These are phyloP conservation scores for Solanum appendiculatum DNA, from an alignment of 257 asterid genomes.

Conservation along the genomic window DNA sequence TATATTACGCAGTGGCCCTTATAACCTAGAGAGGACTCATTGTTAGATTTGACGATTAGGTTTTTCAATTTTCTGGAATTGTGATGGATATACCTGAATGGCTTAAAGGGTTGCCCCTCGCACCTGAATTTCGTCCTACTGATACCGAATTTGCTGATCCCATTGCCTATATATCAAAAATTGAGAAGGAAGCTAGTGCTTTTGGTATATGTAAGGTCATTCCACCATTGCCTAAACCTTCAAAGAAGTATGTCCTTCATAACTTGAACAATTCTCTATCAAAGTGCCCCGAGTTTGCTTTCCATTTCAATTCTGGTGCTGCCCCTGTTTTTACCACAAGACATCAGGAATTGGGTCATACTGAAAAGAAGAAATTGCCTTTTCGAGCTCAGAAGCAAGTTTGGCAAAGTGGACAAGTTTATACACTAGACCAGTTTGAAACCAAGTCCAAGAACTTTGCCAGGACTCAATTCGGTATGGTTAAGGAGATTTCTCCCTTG, in stretches of 20 bases:
- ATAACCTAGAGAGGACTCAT: not conserved
- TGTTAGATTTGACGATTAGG: too few species aligned
- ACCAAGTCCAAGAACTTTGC: constrained; percentile 73
- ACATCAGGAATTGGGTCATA: constrained; percentile 81
- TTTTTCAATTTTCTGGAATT: constrained; percentile 6
- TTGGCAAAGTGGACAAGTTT: constrained; percentile 97
- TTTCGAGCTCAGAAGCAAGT: constrained; percentile 62
- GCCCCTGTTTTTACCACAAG: constrained; percentile 79
- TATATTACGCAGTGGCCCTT: not conserved
- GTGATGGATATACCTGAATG: constrained; percentile 67
- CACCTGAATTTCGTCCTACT: constrained; percentile 95
- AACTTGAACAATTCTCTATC: constrained; percentile 82
- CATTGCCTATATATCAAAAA: constrained; percentile 89
- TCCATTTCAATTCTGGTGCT: constrained; percentile 3
- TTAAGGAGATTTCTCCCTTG: constrained; percentile 74
- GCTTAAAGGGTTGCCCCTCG: constrained; percentile 84
- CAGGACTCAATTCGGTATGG: constrained; percentile 50
- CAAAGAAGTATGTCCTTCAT: constrained; percentile 65
- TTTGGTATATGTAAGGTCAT: constrained; percentile 95
- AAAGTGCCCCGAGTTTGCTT: constrained; percentile 73
- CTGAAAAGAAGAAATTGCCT: constrained; percentile 38
- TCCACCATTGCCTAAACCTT: constrained; percentile 92
- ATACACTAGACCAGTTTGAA: constrained; percentile 88
- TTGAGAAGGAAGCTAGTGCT: constrained; percentile 91
- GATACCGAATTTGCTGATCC: constrained; percentile 98